Base-by-base conservation (phyloP, 441 rosid species). In the Populus hybrid region DNA sequence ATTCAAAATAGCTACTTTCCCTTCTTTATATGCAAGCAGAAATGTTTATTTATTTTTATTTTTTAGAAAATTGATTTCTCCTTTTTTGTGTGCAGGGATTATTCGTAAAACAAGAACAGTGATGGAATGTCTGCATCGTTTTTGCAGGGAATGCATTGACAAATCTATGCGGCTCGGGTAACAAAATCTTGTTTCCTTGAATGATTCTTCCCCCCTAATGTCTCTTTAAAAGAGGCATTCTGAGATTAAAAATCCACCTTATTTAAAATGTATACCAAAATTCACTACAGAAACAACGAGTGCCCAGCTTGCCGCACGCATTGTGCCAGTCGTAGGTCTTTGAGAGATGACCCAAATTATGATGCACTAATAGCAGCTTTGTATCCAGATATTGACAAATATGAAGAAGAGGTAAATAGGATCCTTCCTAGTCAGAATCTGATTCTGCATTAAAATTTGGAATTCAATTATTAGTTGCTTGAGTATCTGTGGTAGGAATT, bases 241-340 rank as follows among this genome's bases (percentile, higher is more conserved):
- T 54, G 21, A 54, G 9, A 54, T 6, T 54, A 54, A 54, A 54
- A 42, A 42, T 42, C 16, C 61, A 54, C n/a, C 61, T 30, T 28
- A 23, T 68, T 36, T 11, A 28, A 24, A 10, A 23, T 40, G 26
- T 23, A 42, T 7, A 10, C 38, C 69, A 32, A 70, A 73, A 35
- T 59, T 78, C 69, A 74, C 40, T 86, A 83, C 90, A 96, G 99
- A 85, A 96, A 96, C 79, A 94, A 96, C 69, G 99, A 96, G 84
- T 96, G 99, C 78, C 99, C 99, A 78, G 94, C 99, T 77, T 96
- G 99, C 81, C 97, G 98, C 84, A 96, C 28, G 2, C 28, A 26
- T 26, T 26, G 28, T 26, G 28, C 28, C 28, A 26, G 28, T 26
- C 28, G 28, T n/a, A 98, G 99, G 28, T 93, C 99, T 81, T 81